Conservation (phyloP, 2,329 filamentous ascomycete genomes). For the Colletotrichum higginsianum region DNA sequence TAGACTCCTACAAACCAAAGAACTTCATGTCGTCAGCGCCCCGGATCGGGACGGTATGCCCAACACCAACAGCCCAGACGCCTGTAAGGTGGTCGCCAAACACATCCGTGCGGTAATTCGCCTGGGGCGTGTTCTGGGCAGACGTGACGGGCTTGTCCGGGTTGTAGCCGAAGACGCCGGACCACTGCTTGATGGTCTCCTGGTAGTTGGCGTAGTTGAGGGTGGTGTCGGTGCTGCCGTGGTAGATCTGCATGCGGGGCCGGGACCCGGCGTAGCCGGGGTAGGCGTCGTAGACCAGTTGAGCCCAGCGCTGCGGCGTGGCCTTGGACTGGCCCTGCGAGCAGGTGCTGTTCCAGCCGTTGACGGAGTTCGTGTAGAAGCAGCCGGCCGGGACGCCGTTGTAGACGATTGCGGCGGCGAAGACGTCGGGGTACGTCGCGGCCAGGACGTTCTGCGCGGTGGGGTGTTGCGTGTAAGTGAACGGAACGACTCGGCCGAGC, state of each 20-base stretch:
- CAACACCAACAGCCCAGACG: slow-evolving; percentile 48
- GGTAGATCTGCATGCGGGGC: slow-evolving; percentile 73
- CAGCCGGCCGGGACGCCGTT: slow-evolving; percentile 70
- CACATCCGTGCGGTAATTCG: slow-evolving; percentile 56
- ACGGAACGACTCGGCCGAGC: not conserved
- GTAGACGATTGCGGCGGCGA: slow-evolving; percentile 66
- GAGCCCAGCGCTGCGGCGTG: slow-evolving; percentile 58
- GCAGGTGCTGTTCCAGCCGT: slow-evolving; percentile 69
- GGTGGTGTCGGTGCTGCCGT: slow-evolving; percentile 66
- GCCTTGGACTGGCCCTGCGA: slow-evolving; percentile 63
- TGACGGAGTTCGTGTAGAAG: slow-evolving; percentile 61
- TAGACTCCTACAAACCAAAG: slow-evolving; percentile 24
- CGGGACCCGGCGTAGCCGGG: slow-evolving; percentile 63
- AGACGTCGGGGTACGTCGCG: slow-evolving; percentile 69
- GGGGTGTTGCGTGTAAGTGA: too few relatives aligned
- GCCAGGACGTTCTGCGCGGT: slow-evolving; percentile 59
- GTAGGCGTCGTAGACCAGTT: slow-evolving; percentile 62
- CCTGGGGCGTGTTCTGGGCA: slow-evolving; percentile 52
- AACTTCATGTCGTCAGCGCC: slow-evolving; percentile 41
- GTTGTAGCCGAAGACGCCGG: slow-evolving; percentile 62
- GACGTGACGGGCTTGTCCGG: slow-evolving; percentile 50
- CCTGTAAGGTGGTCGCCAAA: slow-evolving; percentile 53
- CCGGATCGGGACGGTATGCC: slow-evolving; percentile 42
- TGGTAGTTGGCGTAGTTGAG: slow-evolving; percentile 69
- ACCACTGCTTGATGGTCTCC: slow-evolving; percentile 72